Evolutionary conservation across 1,139 yeast genomes (phyloP), one percentile per base, ranked within the genome.

Genomic region (Lizanozyma gosingica): DNA sequence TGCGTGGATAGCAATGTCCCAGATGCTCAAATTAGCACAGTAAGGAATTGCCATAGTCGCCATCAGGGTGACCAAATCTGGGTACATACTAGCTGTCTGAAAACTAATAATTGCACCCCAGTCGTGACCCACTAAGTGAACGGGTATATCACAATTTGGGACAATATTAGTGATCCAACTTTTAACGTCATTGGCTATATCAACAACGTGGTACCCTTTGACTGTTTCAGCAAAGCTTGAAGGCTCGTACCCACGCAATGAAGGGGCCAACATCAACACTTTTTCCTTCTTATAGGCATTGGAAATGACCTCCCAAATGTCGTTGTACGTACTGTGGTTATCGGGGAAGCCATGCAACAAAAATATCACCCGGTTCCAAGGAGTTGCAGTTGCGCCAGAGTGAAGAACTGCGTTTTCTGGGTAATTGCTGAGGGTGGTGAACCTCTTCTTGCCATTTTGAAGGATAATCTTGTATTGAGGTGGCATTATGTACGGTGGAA

Each of bases 331-430:
- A 18, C 59, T 50, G 42, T 63, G 57, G 41, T 62, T 59, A 44
- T 69, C 75, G 4, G 75, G 75, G 44, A 69, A 69, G 3, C 74
- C 74, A 42, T 69, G 75, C 18, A 68, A 47, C 16, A 68, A 49
- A 16, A 69, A 39, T 9, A 68, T 50, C 11, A 62, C 55, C 18
- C 65, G 47, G 15, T 45, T 40, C 58, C 59, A 63, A 32, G 48
- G 45, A n/a, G 56, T 46, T 9, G 39, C 37, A 4, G 34, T 34
- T 14, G 45, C 44, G 18, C 41, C 44, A 17, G 43, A 41, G 39
- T 50, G 50, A 22, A 6, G 11, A 9, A 57, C 57, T 4, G 56
- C 56, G 1, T 37, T 29, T 17, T 46, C 44, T 1, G 51, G 35
- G 32, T 44, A 49, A 39, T 53, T 60, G 38, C 60, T 52, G 41